Conservation (phyloP, 306 rosid species). For the Cucumis hystrix region DNA sequence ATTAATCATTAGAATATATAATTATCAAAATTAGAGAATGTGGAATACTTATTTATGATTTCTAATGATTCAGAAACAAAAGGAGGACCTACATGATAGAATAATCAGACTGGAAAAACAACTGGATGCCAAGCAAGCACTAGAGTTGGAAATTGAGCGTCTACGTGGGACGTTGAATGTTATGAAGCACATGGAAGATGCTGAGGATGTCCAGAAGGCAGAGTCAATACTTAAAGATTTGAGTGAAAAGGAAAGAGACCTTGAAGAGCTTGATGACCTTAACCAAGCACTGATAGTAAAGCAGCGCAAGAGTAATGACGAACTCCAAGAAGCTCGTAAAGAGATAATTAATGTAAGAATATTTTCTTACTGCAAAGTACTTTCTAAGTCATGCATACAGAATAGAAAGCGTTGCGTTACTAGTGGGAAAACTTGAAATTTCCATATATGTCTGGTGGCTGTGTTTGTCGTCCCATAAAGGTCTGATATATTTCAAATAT, state of each 20-base stretch:
- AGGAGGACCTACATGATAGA: conserved; percentile 66
- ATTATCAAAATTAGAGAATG: conserved; percentile 12
- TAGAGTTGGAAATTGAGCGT: conserved; percentile 87
- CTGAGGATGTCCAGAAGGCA: conserved; percentile 61
- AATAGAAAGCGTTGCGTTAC: not conserved
- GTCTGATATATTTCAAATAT: not conserved
- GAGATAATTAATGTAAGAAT: conserved; percentile 58
- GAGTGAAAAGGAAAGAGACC: conserved; percentile 74
- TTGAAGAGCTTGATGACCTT: conserved; percentile 46
- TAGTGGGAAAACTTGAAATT: not conserved
- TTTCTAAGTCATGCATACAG: not conserved
- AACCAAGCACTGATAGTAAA: conserved; percentile 64
- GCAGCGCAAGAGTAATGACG: conserved; percentile 87
- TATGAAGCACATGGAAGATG: conserved; percentile 70
- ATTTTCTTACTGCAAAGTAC: conserved; percentile 4
- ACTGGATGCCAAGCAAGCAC: conserved; percentile 68
- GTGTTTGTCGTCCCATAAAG: not conserved
- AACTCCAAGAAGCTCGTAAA: conserved; percentile 91
- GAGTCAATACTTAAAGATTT: conserved; percentile 44
- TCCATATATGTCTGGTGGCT: not conserved
- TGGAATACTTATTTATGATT: conserved; percentile 18
- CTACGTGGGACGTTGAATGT: conserved; percentile 67
- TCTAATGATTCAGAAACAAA: conserved; percentile 59
- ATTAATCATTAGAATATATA: conserved; percentile 11
- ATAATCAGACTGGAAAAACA: conserved; percentile 65